Percentiles rank a stretch among this genome's conserved stretches.
Evolutionary conservation across 805 yeast species (phyloP).

Genomic region (Tetrapisispora phaffii): DNA sequence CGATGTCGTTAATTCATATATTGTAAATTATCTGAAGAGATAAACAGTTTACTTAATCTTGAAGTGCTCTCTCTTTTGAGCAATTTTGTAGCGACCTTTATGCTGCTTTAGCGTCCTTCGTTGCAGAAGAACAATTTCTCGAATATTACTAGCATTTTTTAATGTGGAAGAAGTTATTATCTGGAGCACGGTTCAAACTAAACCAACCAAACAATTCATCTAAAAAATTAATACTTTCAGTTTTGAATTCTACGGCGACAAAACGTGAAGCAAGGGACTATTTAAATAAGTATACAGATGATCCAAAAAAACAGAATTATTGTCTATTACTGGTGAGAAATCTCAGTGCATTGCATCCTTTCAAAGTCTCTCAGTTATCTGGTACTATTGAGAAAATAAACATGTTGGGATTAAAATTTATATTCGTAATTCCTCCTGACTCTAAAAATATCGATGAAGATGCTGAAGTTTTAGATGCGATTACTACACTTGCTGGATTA

Average conservation of each 20-base stretch:
- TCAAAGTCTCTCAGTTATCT: slow-evolving; percentile 11
- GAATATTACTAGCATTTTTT: not conserved
- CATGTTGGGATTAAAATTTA: slow-evolving; percentile 57
- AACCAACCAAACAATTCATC: slow-evolving; percentile 24
- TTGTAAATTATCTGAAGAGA: too few species aligned
- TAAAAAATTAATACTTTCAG: slow-evolving; percentile 68
- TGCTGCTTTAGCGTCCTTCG: not conserved
- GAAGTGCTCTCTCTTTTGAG: too few species aligned
- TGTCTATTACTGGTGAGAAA: slow-evolving; percentile 25
- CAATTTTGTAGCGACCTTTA: too few species aligned
- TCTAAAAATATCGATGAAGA: slow-evolving; percentile 7
- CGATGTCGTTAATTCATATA: too few species aligned
- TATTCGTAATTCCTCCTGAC: slow-evolving; percentile 44
- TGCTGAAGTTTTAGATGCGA: slow-evolving; percentile 19
- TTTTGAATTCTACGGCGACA: slow-evolving; percentile 82
- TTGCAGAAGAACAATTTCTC: not conserved
- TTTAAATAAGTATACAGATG: slow-evolving; percentile 49
- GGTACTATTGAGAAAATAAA: slow-evolving; percentile 19
- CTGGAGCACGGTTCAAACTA: slow-evolving; percentile 5
- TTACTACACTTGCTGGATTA: slow-evolving; percentile 15
- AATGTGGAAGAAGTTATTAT: slow-evolving; percentile 17
- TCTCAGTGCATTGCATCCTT: slow-evolving; percentile 6
- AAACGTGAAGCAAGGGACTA: slow-evolving; percentile 85
- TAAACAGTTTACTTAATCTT: too few species aligned
- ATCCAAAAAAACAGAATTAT: slow-evolving; percentile 12